Base-by-base conservation (phyloP, 2,329 filamentous ascomycete species). In the Fusarium denticulatum region DNA sequence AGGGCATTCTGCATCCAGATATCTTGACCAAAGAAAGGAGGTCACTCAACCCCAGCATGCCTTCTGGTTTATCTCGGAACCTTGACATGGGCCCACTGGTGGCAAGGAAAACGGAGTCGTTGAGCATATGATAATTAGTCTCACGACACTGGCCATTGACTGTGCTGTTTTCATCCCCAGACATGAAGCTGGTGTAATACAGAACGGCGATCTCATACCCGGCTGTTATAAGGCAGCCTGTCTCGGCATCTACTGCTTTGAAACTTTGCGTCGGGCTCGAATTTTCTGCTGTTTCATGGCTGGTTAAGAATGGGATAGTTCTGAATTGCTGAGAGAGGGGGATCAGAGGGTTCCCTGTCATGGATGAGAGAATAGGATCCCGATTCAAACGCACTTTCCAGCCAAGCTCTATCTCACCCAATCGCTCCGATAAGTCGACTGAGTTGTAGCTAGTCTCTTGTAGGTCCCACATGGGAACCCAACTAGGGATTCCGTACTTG, bases 391-490 rank as follows among this genome's bases (percentile, higher is more conserved):
- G 24, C 20, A 20, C 3, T 40, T n/a, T 24, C 47, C 39, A 56
- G 30, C 37, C 30, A 6, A 39, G 18, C 20, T 61, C 18, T 32
- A 61, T 43, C 20, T 67, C 62, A 4, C 52, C 52, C 14, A 67
- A 18, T 30, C 64, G n/a, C 22, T 40, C 32, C 2, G 52, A 52
- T 18, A 67, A 30, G 34, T 67, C 64, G 9, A 36, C 52, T 42
- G 53, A 8, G 7, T 12, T 49, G 22, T 50, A 67, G 18, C 53
- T 32, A 16, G 32, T 67, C 46, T 60, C 62, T 24, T 67, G 37
- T 11, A 67, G n/a, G 34, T 64, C 36, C 69, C 69, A 72, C 32
- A 61, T 37, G 20, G 69, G 69, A 32, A 72, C 69, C 69, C 69
- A 72, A 12, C 57, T 64, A 7, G 69, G 69, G 7, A 71, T 68